Evolutionary conservation across 2,329 filamentous ascomycete species (phyloP).

Genomic region (Colletotrichum falcatum): DNA sequence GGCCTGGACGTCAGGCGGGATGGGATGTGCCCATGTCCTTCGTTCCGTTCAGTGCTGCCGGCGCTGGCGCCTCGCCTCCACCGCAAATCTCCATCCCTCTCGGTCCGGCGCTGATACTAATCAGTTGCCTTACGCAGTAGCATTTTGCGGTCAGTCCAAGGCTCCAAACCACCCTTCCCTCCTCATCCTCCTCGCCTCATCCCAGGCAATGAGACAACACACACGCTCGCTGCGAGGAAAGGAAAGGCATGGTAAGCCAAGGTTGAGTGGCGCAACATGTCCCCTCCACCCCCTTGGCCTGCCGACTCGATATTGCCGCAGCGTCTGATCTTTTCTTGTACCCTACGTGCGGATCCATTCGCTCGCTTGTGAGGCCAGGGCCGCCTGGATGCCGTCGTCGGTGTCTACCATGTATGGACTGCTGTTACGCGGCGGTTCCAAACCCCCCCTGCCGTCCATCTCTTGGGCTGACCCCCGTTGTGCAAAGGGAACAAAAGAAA

Average conservation of each 20-base stretch:
- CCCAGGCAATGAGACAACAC: conserved; percentile 18
- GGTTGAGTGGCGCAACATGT: background rate
- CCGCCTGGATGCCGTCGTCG: conserved; percentile 17
- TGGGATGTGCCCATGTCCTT: conserved; percentile 4
- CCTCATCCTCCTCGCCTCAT: conserved; percentile 13
- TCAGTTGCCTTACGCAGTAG: conserved; percentile 11
- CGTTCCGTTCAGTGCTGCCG: conserved; percentile 9
- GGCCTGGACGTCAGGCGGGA: background rate
- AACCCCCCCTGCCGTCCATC: background rate
- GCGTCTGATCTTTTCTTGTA: conserved; percentile 3
- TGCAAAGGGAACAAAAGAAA: conserved; percentile 17
- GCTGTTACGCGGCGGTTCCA: background rate
- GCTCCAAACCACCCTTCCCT: conserved; percentile 12
- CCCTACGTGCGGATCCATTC: conserved; percentile 4
- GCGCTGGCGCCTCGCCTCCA: conserved; percentile 22
- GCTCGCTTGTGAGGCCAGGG: conserved; percentile 9
- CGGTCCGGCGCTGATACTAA: conserved; percentile 24
- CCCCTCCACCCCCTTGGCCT: conserved; percentile 11
- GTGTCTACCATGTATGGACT: background rate
- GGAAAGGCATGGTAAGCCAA: conserved; percentile 10
- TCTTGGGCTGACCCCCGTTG: conserved; percentile 4
- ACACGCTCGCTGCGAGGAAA: conserved; percentile 1
- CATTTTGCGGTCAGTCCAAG: conserved; percentile 9
- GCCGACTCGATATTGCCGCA: conserved; percentile 19
- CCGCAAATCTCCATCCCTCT: conserved; percentile 10